These are phyloP conservation scores for Magnusiomyces fungicola DNA, from an alignment of 1,139 yeast genomes.

Conservation along the genomic window DNA sequence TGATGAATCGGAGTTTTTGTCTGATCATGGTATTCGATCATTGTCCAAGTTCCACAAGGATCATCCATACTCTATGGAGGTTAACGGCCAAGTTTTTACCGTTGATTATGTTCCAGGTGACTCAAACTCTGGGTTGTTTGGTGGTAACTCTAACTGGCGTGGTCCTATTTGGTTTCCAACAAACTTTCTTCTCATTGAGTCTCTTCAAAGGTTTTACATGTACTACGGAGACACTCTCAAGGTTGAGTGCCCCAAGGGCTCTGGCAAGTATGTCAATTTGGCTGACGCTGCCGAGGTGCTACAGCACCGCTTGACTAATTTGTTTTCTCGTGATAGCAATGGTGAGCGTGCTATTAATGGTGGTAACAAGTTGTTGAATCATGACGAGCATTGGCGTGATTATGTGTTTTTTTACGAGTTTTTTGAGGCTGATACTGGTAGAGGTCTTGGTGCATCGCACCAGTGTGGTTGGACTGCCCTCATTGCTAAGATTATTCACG, in stretches of 20 bases:
- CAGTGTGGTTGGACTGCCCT: constrained; percentile 98
- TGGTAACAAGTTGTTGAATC: constrained; percentile 49
- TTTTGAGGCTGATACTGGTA: constrained; percentile 92
- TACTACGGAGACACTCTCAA: constrained; percentile 84
- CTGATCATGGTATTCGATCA: constrained; percentile 84
- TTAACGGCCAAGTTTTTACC: constrained; percentile 64
- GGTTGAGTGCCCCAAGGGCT: constrained; percentile 86
- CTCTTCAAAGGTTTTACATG: constrained; percentile 80
- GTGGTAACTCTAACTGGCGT: constrained; percentile 97
- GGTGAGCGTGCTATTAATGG: constrained; percentile 82
- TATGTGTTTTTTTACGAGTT: constrained; percentile 79
- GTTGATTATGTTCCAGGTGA: constrained; percentile 89
- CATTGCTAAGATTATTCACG: constrained; percentile 90
- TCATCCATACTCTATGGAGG: constrained; percentile 82
- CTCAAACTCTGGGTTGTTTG: constrained; percentile 91
- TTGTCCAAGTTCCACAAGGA: constrained; percentile 82
- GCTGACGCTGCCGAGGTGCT: constrained; percentile 92
- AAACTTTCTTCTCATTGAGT: constrained; percentile 79
- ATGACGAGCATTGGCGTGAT: constrained; percentile 70
- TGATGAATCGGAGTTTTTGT: constrained; percentile 82
- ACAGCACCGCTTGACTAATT: constrained; percentile 76
- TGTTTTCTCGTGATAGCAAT: constrained; percentile 65
- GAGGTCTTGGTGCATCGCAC: constrained; percentile 92
- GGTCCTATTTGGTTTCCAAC: constrained; percentile 99
- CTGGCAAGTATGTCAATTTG: constrained; percentile 71